Evolutionary conservation across 2,329 filamentous ascomycete genomes (phyloP).

Genomic region (Colletotrichum sp.): DNA sequence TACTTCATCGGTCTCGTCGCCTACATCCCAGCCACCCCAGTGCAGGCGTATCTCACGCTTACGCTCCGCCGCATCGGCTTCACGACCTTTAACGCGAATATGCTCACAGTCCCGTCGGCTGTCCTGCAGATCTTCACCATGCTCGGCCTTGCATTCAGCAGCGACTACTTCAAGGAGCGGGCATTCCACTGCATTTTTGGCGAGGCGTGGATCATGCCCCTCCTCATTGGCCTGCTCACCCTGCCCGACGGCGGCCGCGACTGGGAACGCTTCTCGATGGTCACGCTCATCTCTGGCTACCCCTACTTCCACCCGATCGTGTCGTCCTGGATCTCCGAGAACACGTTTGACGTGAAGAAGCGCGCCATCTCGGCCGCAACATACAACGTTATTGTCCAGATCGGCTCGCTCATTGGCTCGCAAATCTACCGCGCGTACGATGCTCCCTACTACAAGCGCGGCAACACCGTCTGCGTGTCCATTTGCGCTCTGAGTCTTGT

Average conservation of each 20-base stretch:
- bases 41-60: conserved; percentile 30
- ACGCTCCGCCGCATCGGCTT: conserved; percentile 29
- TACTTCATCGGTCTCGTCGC: conserved; percentile 55
- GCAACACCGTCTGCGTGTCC: conserved; percentile 62
- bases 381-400: conserved; percentile 56
- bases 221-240: conserved; percentile 51
- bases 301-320: conserved; percentile 65
- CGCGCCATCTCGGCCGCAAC: conserved; percentile 51
- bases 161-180: conserved; percentile 53
- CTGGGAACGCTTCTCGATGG: conserved; percentile 57
- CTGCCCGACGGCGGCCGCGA: conserved; percentile 46
- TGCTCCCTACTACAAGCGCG: conserved; percentile 59
- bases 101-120: conserved; percentile 43
- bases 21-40: conserved; percentile 28
- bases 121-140: conserved; percentile 57
- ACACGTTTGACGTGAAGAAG: conserved; percentile 55
- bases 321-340: conserved; percentile 54
- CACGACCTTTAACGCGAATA: conserved; percentile 55
- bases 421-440: conserved; percentile 59
- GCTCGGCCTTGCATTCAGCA: conserved; percentile 54
- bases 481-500: conserved; percentile 54
- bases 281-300: conserved; percentile 58
- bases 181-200: conserved; percentile 53
- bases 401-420: conserved; percentile 45
- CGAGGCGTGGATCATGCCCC: conserved; percentile 61